Evolutionary conservation across 192 early-diverging fungal species (phyloP), one percentile per base, ranked within the genome.

Genomic region (Coemansia umbellata): DNA sequence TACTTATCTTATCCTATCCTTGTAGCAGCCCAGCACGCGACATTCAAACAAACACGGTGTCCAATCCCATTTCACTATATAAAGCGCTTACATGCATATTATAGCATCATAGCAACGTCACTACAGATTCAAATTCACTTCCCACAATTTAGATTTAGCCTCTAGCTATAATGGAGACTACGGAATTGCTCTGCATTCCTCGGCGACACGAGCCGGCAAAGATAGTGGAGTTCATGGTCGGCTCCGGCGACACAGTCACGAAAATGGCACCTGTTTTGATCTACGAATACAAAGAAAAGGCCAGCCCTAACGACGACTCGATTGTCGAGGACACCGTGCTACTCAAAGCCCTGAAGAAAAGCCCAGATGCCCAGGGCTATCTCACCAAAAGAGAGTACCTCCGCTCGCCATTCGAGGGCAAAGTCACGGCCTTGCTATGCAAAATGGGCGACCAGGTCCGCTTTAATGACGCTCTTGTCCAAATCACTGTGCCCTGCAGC

Each of bases 401-500:
- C 52, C 58, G 59, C 19, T 50, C 70, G 28, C 70, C 70, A 37
- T 66, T 66, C 18, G 70, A 66, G 32, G 70, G 70, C 45, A 37
- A 44, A n/a, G 52, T 74, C 8, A 42, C 59, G 0, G 17, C 14
- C 3, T 9, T 74, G 2, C 30, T 31, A 3, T 55, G 54, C 35
- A 18, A 14, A 7, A 3, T 44, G 5, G 70, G 70, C 47, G 70
- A 74, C 23, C 26, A 30, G 6, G 63, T 59, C 23, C n/a, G 21
- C 5, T 42, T 57, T 24, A 55, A 52, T 14, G 44, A 61, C 9
- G 49, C 53, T 9, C 45, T 62, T 14, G 22, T 63, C 9, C 36
- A 58, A 40, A 55, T 81, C 36, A 72, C 45, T 23, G 77, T 84
- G 39, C 77, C 84, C 1, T 95, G 93, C 66, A 58, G 66, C 13